These are phyloP conservation scores for Liquidambar formosana DNA, from an alignment of 164 flowering plant species.

Conservation along the genomic window DNA sequence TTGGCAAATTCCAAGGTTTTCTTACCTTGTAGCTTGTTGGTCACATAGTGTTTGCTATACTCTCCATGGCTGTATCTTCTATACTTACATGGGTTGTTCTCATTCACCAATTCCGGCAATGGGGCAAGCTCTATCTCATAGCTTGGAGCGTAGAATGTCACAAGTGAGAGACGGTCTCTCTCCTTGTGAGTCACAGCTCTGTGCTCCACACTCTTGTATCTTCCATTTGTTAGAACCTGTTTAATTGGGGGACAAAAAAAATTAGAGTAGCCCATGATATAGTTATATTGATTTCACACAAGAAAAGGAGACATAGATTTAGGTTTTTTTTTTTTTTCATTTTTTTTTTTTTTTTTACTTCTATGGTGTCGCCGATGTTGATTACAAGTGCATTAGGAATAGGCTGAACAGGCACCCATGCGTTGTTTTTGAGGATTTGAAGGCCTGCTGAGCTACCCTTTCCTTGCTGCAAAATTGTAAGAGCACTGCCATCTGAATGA, in stretches of 20 bases:
- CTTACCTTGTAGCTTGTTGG: constrained; percentile 86
- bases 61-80: constrained; percentile 90
- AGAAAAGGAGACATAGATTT: no score
- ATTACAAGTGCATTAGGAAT: constrained; percentile 74
- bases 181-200: constrained; percentile 79
- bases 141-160: constrained; percentile 90
- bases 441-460: constrained; percentile 67
- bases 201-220: constrained; percentile 90
- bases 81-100: constrained; percentile 61
- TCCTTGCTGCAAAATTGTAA: constrained; percentile 82
- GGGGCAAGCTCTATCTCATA: constrained; percentile 83
- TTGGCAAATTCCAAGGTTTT: constrained; percentile 83
- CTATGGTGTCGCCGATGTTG: constrained; percentile 91
- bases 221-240: constrained; percentile 94
- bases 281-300: no score
- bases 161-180: constrained; percentile 77
- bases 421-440: constrained; percentile 69
- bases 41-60: constrained; percentile 73
- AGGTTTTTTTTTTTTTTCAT: no score
- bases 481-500: constrained; percentile 95
- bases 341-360: constrained; percentile 55
- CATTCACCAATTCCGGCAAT: constrained; percentile 52
- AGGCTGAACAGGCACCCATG: constrained; percentile 77
- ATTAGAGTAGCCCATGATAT: no score
- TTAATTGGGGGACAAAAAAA: no score